A percentile compares a stretch with the other conserved stretches of the same genome.
phyloP scores from a whole-genome alignment of 495 filamentous ascomycete genomes.

The Aspergillus avenaceus region DNA sequence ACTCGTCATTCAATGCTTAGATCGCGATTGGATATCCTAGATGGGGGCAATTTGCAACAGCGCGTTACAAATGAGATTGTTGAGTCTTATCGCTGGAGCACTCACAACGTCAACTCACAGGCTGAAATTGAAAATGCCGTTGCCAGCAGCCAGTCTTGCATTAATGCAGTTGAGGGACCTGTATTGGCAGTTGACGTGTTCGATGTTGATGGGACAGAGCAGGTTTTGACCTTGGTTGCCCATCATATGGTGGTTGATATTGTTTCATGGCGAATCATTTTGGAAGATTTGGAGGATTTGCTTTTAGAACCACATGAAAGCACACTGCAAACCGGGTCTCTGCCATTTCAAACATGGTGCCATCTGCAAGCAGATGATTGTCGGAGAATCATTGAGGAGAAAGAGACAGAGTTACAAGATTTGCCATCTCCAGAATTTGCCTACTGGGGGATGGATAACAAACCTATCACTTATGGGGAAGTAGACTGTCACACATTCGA shows the following conservation, averaged over 20 bases:
- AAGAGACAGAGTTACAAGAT: conserved; percentile 22
- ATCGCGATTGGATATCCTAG: conserved; percentile 50
- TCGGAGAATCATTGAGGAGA: conserved; percentile 14
- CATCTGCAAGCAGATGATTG: conserved; percentile 41
- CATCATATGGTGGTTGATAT: conserved; percentile 70
- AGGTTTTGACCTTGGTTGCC: conserved; percentile 58
- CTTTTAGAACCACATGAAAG: conserved; percentile 41
- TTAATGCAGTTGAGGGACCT: conserved; percentile 42
- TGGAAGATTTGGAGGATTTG: conserved; percentile 63
- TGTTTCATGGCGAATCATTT: conserved; percentile 65
- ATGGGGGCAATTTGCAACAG: conserved; percentile 26
- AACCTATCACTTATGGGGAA: conserved; percentile 46
- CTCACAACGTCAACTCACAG: conserved; percentile 18
- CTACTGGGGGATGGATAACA: conserved; percentile 51
- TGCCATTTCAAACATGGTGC: conserved; percentile 65
- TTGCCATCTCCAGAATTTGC: conserved; percentile 31
- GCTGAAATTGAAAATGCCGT: conserved; percentile 27
- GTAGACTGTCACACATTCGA: conserved; percentile 41
- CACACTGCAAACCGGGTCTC: conserved; percentile 29
- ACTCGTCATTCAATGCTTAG: conserved; percentile 70
- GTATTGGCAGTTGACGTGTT: conserved; percentile 46
- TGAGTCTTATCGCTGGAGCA: conserved; percentile 33
- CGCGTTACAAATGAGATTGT: conserved; percentile 32
- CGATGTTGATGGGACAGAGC: conserved; percentile 37
- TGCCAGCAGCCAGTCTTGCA: conserved; percentile 36